Evolutionary conservation across 495 filamentous ascomycete species (phyloP).

Genomic region (Podospora tetraspora): DNA sequence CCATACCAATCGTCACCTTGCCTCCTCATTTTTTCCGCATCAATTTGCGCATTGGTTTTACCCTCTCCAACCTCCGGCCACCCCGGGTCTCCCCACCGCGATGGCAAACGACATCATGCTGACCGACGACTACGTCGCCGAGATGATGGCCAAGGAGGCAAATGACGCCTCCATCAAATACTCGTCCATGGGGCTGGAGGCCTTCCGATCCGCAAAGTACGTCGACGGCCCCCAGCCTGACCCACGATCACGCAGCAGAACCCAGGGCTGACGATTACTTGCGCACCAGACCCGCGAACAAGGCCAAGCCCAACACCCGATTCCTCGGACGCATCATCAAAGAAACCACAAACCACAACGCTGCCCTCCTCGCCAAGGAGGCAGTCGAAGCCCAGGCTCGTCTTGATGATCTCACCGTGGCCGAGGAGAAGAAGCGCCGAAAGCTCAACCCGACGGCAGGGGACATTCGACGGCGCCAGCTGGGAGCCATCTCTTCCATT

Average conservation of each 20-base stretch:
- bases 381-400: constrained; percentile 51
- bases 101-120: constrained; percentile 39
- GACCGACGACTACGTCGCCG: constrained; percentile 71
- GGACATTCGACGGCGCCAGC: constrained; percentile 47
- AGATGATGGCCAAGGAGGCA: constrained; percentile 68
- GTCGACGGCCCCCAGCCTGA: constrained; percentile 17
- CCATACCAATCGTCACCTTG: background rate
- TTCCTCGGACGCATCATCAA: constrained; percentile 86
- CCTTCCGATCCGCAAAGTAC: constrained; percentile 62
- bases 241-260: background rate
- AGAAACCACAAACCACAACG: constrained; percentile 85
- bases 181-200: constrained; percentile 63
- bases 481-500: constrained; percentile 50
- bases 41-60: background rate
- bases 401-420: constrained; percentile 40
- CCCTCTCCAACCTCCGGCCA: background rate
- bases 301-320: constrained; percentile 84
- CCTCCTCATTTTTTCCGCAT: background rate
- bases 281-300: constrained; percentile 47
- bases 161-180: constrained; percentile 63
- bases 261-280: constrained; percentile 12
- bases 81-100: background rate
- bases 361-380: constrained; percentile 77
- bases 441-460: constrained; percentile 33
- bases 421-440: constrained; percentile 36